Conservation (phyloP, 2,329 filamentous ascomycete species). For the Sordariomycetes sp. region DNA sequence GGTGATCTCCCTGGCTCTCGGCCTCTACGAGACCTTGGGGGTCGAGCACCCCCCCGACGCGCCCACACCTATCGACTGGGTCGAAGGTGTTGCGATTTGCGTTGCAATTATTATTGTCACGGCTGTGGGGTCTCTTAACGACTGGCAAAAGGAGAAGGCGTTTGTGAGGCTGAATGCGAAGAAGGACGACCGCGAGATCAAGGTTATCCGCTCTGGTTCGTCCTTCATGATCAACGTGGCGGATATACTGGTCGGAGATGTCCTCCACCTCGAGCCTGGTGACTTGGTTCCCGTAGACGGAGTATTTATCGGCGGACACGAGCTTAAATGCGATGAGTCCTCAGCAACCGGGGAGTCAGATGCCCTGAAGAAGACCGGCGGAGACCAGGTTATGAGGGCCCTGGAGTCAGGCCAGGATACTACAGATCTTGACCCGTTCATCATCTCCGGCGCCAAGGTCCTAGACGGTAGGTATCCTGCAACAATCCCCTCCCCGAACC, state of each 20-base stretch:
- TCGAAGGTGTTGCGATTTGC: conserved; percentile 9
- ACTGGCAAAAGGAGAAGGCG: conserved; percentile 57
- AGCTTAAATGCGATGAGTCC: conserved; percentile 56
- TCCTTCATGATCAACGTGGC: conserved; percentile 51
- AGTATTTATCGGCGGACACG: conserved; percentile 46
- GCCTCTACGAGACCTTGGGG: conserved; percentile 55
- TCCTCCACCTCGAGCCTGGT: conserved; percentile 57
- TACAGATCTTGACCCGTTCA: conserved; percentile 52
- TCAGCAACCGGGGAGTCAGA: conserved; percentile 66
- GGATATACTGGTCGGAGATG: conserved; percentile 58
- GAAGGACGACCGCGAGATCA: conserved; percentile 52
- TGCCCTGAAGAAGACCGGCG: conserved; percentile 54
- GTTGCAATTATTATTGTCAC: conserved; percentile 21
- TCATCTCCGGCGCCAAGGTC: conserved; percentile 44
- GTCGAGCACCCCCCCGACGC: conserved; percentile 23
- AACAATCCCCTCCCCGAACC: not conserved
- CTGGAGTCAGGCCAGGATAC: conserved; percentile 16
- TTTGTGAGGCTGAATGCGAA: conserved; percentile 49
- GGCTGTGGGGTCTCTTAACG: conserved; percentile 50
- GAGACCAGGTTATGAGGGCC: conserved; percentile 41
- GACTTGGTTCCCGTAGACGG: conserved; percentile 63
- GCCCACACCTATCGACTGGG: conserved; percentile 13
- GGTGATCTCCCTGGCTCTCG: conserved; percentile 56
- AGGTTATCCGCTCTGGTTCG: conserved; percentile 56
- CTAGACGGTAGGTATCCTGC: conserved; percentile 32